Conservation (phyloP, 148 eudicot genomes). For the Rhododendron griersonianum region DNA sequence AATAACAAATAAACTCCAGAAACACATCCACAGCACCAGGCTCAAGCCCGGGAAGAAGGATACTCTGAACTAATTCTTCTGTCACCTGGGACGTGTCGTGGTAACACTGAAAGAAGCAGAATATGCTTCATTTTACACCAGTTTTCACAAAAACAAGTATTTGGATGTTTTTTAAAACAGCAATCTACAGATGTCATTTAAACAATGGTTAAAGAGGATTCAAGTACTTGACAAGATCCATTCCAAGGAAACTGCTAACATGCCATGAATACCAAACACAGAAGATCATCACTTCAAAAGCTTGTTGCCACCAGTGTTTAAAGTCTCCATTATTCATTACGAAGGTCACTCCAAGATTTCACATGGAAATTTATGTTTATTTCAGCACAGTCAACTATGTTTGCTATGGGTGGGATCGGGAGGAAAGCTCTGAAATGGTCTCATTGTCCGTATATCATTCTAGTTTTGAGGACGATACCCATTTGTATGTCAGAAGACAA, state of each 20-base stretch:
- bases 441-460: too few relatives aligned
- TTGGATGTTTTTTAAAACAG: not conserved
- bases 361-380: not conserved
- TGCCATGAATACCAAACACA: not conserved
- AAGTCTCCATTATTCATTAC: not conserved
- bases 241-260: not conserved
- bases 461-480: too few relatives aligned
- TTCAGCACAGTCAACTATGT: not conserved
- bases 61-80: conserved; percentile 75
- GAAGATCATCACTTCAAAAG: not conserved
- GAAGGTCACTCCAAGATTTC: not conserved
- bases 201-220: not conserved
- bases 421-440: too few relatives aligned
- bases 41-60: conserved; percentile 89
- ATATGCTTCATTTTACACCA: not conserved
- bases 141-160: not conserved
- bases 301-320: not conserved
- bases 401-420: not conserved
- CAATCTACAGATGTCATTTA: not conserved
- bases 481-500: not conserved
- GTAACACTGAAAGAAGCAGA: conserved; percentile 74
- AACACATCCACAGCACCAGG: conserved; percentile 97
- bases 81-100: conserved; percentile 90
- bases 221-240: not conserved
- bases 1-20: conserved; percentile 96